Percentiles rank a stretch among this genome's conserved stretches.
Evolutionary conservation across 805 yeast species (phyloP).

Genomic region (Hanseniaspora mollemarum): DNA sequence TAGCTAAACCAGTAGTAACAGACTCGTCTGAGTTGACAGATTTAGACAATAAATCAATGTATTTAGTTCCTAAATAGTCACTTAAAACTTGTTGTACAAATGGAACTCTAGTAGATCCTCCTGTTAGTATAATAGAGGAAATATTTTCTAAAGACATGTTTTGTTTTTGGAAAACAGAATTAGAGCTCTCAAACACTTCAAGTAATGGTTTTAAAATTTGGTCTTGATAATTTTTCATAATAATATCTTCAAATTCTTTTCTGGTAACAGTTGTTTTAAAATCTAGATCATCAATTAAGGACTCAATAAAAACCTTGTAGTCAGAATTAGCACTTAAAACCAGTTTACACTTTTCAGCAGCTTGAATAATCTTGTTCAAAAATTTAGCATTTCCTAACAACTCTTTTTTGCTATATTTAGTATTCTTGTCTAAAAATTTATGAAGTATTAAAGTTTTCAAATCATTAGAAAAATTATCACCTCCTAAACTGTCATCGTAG

Average conservation of each 20-base stretch:
- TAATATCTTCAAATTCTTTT: constrained; percentile 54
- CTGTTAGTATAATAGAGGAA: constrained; percentile 64
- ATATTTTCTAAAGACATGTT: constrained; percentile 30
- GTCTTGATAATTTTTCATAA: constrained; percentile 22
- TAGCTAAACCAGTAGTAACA: constrained; percentile 79
- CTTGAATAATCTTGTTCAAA: constrained; percentile 56
- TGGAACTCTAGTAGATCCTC: constrained; percentile 89
- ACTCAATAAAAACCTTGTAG: constrained; percentile 64
- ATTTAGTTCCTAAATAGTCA: constrained; percentile 40
- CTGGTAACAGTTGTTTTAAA: constrained; percentile 58
- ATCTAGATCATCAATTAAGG: constrained; percentile 61
- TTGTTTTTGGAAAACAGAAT: constrained; percentile 34
- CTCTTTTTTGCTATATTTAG: constrained; percentile 17
- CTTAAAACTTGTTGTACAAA: constrained; percentile 56
- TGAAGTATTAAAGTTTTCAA: constrained; percentile 50
- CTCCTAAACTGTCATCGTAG: constrained; percentile 58
- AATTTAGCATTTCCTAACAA: constrained; percentile 43
- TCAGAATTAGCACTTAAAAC: constrained; percentile 82
- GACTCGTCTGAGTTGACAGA: constrained; percentile 94
- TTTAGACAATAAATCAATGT: constrained; percentile 46
- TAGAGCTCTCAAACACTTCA: constrained; percentile 45
- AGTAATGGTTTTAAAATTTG: constrained; percentile 34
- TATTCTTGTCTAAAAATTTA: constrained; percentile 37
- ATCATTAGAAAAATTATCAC: constrained; percentile 56
- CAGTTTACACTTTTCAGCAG: constrained; percentile 80